phyloP scores from a whole-genome alignment of 2,329 filamentous ascomycete species.

The Alternaria brassicae region DNA sequence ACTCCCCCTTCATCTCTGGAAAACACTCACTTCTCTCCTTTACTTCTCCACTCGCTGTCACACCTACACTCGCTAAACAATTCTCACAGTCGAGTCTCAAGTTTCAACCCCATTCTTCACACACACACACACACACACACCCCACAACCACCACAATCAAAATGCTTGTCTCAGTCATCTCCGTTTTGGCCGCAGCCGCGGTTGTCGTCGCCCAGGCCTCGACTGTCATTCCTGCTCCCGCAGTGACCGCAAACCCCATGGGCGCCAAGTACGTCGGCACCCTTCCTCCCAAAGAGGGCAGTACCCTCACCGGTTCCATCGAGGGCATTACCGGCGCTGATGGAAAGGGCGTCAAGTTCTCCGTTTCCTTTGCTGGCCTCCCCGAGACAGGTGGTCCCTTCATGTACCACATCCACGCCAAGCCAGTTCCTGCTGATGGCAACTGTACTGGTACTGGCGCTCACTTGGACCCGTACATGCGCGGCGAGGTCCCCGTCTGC shows the following conservation, averaged over 20 bases:
- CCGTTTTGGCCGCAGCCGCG: constrained; percentile 40
- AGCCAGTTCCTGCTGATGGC: constrained; percentile 51
- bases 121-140: constrained; percentile 12
- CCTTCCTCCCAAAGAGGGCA: constrained; percentile 45
- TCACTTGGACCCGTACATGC: constrained; percentile 54
- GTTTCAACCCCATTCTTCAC: constrained; percentile 12
- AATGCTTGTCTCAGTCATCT: constrained; percentile 43
- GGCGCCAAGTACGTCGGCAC: constrained; percentile 51
- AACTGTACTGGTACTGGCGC: constrained; percentile 54
- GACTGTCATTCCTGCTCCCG: constrained; percentile 39
- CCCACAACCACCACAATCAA: constrained; percentile 23
- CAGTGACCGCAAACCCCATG: constrained; percentile 47
- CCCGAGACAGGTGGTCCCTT: constrained; percentile 54
- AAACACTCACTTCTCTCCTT: constrained; percentile 1
- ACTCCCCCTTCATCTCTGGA: constrained; percentile 6
- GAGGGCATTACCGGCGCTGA: constrained; percentile 40
- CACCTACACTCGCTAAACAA: constrained; percentile 18
- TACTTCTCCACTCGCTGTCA: constrained; percentile 1
- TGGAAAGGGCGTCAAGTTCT: constrained; percentile 52
- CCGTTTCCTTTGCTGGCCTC: constrained; percentile 51
- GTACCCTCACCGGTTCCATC: constrained; percentile 46
- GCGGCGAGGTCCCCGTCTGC: constrained; percentile 50
- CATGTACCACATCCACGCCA: constrained; percentile 57
- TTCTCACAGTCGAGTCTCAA: constrained; percentile 12
- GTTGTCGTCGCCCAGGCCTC: constrained; percentile 35